Conservation (phyloP, 257 asterid species). For the Cinchona pubescens region DNA sequence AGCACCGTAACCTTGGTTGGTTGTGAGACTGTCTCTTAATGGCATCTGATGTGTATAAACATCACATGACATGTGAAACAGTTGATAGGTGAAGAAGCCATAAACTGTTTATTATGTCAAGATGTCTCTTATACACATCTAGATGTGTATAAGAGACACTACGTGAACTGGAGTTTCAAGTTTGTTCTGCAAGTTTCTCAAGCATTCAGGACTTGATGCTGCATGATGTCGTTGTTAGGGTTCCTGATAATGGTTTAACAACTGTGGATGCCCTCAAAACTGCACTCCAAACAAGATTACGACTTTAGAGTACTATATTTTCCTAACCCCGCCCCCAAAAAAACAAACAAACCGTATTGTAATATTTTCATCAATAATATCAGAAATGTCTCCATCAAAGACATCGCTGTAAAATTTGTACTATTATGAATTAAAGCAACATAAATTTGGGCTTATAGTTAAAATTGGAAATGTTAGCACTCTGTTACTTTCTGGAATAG, state of each 20-base stretch:
- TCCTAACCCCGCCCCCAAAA: too few relatives aligned
- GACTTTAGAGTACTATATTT: too few relatives aligned
- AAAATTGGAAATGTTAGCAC: too few relatives aligned
- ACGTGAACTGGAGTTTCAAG: slow-evolving; percentile 26
- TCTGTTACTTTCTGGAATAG: not conserved
- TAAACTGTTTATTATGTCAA: slow-evolving; percentile 25
- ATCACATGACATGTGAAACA: slow-evolving; percentile 22
- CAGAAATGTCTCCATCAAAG: too few relatives aligned
- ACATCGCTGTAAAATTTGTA: too few relatives aligned
- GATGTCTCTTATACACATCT: too few relatives aligned
- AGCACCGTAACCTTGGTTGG: slow-evolving; percentile 20
- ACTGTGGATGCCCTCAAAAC: slow-evolving; percentile 35
- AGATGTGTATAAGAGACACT: too few relatives aligned
- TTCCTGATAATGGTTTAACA: slow-evolving; percentile 26
- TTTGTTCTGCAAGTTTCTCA: slow-evolving; percentile 30
- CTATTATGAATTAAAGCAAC: too few relatives aligned
- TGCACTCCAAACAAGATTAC: slow-evolving; percentile 23
- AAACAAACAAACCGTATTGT: too few relatives aligned
- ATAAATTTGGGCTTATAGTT: too few relatives aligned
- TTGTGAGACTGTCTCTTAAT: too few relatives aligned
- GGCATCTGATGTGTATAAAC: too few relatives aligned
- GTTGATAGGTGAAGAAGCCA: slow-evolving; percentile 35
- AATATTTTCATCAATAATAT: not conserved
- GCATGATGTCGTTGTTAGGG: slow-evolving; percentile 36
- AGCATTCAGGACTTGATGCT: slow-evolving; percentile 30